Percentiles rank a stretch among this genome's conserved stretches.
phyloP scores from a whole-genome alignment of 1,139 yeast genomes.

The Meyerozyma athensensis region DNA sequence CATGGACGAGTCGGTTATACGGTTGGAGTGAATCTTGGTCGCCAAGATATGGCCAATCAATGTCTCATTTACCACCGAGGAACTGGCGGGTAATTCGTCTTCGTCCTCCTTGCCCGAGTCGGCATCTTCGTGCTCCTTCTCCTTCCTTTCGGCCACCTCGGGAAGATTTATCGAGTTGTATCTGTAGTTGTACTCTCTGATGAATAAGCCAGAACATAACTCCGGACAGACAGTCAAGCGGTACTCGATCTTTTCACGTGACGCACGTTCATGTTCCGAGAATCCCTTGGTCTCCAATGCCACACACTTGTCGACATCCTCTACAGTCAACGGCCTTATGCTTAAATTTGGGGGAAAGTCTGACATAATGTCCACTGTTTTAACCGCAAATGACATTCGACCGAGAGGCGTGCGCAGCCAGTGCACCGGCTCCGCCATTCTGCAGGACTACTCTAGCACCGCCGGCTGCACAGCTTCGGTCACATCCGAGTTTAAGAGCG shows the following conservation, averaged over 20 bases:
- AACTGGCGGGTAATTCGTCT: slow-evolving; percentile 43
- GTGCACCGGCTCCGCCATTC: neutral
- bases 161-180: slow-evolving; percentile 45
- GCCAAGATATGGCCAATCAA: slow-evolving; percentile 83
- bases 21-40: slow-evolving; percentile 56
- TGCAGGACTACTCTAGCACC: slow-evolving; percentile 19
- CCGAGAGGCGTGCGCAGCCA: slow-evolving; percentile 1
- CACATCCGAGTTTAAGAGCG: slow-evolving; percentile 38
- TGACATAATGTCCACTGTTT: slow-evolving; percentile 7
- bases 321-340: slow-evolving; percentile 73
- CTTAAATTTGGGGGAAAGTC: slow-evolving; percentile 58
- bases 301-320: slow-evolving; percentile 60
- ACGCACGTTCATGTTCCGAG: slow-evolving; percentile 61
- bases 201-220: slow-evolving; percentile 79
- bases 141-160: slow-evolving; percentile 34
- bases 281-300: slow-evolving; percentile 69
- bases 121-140: slow-evolving; percentile 18
- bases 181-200: slow-evolving; percentile 55
- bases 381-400: slow-evolving; percentile 1
- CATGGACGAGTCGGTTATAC: slow-evolving; percentile 68
- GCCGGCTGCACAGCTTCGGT: slow-evolving; percentile 16
- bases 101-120: slow-evolving; percentile 24
- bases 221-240: slow-evolving; percentile 84
- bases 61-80: slow-evolving; percentile 56
- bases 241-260: slow-evolving; percentile 59